Conservation (phyloP, 805 yeast genomes). For the Martiniozyma abietophila region DNA sequence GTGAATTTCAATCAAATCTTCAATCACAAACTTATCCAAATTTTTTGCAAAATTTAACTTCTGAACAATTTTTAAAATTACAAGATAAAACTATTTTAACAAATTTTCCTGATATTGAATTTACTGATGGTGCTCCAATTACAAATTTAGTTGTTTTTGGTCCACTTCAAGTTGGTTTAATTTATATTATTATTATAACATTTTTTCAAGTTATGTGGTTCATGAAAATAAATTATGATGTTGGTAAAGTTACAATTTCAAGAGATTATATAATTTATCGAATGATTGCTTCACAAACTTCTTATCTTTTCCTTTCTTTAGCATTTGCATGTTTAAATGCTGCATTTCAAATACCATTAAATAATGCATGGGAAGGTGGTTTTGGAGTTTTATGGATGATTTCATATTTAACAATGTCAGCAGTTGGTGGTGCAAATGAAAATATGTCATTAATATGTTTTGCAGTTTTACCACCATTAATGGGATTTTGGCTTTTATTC, state of each 20-base stretch:
- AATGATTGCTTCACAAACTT: conserved; percentile 36
- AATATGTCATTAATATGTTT: conserved; percentile 45
- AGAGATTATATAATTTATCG: conserved; percentile 45
- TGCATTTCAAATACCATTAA: conserved; percentile 58
- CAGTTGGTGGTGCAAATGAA: conserved; percentile 72
- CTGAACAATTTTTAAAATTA: conserved; percentile 18
- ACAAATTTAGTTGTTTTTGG: conserved; percentile 45
- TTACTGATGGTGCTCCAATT: conserved; percentile 16
- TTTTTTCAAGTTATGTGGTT: conserved; percentile 65
- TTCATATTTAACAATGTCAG: conserved; percentile 58
- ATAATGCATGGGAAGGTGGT: conserved; percentile 50
- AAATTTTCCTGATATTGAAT: conserved; percentile 14
- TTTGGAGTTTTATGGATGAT: conserved; percentile 70
- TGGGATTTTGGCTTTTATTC: conserved; percentile 64
- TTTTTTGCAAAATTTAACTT: conserved; percentile 22
- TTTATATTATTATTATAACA: conserved; percentile 61
- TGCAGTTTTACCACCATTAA: conserved; percentile 46
- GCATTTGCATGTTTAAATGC: conserved; percentile 52
- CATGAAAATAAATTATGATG: conserved; percentile 39
- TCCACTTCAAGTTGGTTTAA: conserved; percentile 67
- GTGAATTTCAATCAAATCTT: conserved; percentile 16
- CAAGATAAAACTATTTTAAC: conserved; percentile 16
- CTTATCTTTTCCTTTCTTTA: conserved; percentile 50
- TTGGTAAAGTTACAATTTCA: conserved; percentile 36
- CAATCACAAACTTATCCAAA: conserved; percentile 17